These are phyloP conservation scores for Rhodosporidiobolus sp. DNA, from an alignment of 768 basidiomycete species.

Conservation along the genomic window DNA sequence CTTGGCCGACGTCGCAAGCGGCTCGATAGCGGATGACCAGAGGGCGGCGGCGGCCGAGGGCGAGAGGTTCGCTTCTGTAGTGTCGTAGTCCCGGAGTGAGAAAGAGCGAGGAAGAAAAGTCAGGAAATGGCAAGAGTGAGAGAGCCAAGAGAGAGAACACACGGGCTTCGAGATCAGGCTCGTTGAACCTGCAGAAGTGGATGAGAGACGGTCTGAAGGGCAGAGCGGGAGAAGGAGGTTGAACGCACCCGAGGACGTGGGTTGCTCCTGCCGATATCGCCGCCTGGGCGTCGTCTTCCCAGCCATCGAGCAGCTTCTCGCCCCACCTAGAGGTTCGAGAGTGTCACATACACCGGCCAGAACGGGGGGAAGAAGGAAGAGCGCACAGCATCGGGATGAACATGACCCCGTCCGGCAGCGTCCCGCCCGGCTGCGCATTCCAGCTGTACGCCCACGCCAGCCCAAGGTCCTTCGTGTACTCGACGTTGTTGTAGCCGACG, in stretches of 20 bases:
- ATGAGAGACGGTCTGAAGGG: no score
- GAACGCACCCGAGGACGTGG: constrained; percentile 15
- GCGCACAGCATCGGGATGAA: constrained; percentile 29
- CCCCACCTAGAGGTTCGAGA: constrained; percentile 11
- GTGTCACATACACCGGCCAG: no score
- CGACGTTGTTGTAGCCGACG: constrained; percentile 18
- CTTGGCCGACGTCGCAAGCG: constrained; percentile 13
- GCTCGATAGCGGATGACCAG: constrained; percentile 6
- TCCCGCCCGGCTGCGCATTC: neutral
- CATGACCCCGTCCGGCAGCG: constrained; percentile 11
- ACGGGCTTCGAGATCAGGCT: constrained; percentile 20
- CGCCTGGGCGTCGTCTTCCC: constrained; percentile 1
- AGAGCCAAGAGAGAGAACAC: neutral
- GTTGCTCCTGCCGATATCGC: constrained; percentile 15
- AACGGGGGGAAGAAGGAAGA: neutral
- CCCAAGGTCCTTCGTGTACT: neutral
- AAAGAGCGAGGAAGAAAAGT: neutral
- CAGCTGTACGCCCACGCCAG: constrained; percentile 22
- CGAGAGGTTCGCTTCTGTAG: constrained; percentile 14
- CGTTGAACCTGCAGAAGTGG: constrained; percentile 10
- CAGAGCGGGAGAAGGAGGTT: neutral
- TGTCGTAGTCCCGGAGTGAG: no score
- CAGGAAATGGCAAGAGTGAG: neutral
- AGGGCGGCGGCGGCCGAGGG: constrained; percentile 3
- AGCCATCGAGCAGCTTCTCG: neutral